phyloP scores from a whole-genome alignment of 202 grass and related monocot genomes.

The Saccharum hybrid region DNA sequence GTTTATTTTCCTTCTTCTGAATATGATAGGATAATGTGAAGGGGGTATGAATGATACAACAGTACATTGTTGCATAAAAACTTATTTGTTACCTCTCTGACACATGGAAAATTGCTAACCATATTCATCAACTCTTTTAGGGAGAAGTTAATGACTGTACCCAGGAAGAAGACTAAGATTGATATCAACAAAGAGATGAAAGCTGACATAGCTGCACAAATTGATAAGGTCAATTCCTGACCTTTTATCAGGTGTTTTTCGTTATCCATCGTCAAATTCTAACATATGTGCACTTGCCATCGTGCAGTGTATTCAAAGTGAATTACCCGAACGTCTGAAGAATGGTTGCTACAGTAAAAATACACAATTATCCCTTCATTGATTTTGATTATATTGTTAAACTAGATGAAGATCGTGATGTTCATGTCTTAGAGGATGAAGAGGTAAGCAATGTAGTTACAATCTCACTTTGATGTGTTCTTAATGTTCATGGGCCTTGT shows the following conservation, averaged over 20 bases:
- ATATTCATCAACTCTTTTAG: slow-evolving; percentile 35
- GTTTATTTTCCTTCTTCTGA: not conserved
- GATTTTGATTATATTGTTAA: slow-evolving; percentile 30
- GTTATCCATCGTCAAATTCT: too few relatives aligned
- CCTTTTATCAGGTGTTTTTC: too few relatives aligned
- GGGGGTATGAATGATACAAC: not conserved
- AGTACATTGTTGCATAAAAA: not conserved
- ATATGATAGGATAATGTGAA: too few relatives aligned
- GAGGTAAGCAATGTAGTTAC: slow-evolving; percentile 44
- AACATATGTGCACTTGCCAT: too few relatives aligned
- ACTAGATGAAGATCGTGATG: slow-evolving; percentile 9
- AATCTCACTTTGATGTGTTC: not conserved
- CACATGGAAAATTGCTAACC: slow-evolving; percentile 24
- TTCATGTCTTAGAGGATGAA: slow-evolving; percentile 31
- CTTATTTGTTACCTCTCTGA: too few relatives aligned
- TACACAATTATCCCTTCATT: not conserved
- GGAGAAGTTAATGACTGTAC: slow-evolving; percentile 81
- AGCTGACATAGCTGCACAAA: slow-evolving; percentile 55
- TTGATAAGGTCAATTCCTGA: slow-evolving; percentile 60
- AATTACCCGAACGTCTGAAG: too few relatives aligned
- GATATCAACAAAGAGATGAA: slow-evolving; percentile 41
- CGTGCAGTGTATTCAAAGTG: too few relatives aligned
- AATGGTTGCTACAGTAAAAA: too few relatives aligned
- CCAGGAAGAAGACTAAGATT: slow-evolving; percentile 59
- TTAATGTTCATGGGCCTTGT: not conserved